A percentile compares a stretch with the other conserved stretches of the same genome.
phyloP scores from a whole-genome alignment of 768 basidiomycete species.

The Leccinum disarticulatum region DNA sequence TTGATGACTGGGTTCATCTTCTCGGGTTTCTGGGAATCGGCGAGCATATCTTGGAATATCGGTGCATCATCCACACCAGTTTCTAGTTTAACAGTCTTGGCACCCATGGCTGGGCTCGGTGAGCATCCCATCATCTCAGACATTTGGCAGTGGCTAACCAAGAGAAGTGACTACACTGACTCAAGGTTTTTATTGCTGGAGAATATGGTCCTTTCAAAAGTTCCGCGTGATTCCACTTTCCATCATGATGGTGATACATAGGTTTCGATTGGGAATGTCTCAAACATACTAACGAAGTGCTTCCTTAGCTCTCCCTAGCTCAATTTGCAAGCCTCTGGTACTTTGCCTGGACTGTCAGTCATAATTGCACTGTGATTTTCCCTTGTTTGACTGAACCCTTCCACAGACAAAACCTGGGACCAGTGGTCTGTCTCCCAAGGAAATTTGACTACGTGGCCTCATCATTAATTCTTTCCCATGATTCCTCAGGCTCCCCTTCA shows the following conservation, averaged over 20 bases:
- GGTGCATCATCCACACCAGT: too few species aligned
- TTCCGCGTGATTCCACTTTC: neutral
- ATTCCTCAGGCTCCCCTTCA: too few species aligned
- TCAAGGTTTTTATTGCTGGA: conserved; percentile 26
- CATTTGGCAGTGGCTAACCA: neutral
- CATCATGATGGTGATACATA: conserved; percentile 20
- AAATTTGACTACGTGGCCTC: too few species aligned
- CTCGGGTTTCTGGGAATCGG: neutral
- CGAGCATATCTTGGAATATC: too few species aligned
- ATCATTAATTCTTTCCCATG: too few species aligned
- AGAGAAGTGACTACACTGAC: neutral
- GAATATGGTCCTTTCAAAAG: conserved; percentile 12
- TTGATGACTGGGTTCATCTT: neutral
- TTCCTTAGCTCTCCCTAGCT: conserved; percentile 20
- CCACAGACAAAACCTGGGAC: too few species aligned
- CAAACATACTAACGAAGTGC: neutral
- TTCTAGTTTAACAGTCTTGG: too few species aligned
- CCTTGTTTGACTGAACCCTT: too few species aligned
- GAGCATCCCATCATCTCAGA: neutral
- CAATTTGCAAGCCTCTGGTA: conserved; percentile 16
- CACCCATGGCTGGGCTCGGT: neutral
- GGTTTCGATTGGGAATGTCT: neutral
- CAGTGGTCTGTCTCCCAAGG: too few species aligned
- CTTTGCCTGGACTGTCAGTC: neutral
- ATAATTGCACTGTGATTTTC: too few species aligned